Evolutionary conservation across 2,329 filamentous ascomycete species (phyloP), one percentile per base, ranked within the genome.

Genomic region (Alternaria ventricosa): DNA sequence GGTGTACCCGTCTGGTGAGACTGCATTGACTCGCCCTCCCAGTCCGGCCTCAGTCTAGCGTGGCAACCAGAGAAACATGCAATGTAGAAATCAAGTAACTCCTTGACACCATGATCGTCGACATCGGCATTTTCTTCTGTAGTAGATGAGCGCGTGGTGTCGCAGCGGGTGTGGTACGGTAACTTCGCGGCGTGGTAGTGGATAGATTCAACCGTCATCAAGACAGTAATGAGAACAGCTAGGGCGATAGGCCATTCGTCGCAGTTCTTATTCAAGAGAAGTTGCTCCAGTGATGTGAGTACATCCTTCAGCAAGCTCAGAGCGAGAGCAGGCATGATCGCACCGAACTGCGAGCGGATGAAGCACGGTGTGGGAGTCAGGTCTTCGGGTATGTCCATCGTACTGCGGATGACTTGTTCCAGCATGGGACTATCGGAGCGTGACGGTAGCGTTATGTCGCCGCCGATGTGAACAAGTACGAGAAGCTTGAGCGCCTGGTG

Each of bases 151-250:
- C 33, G 41, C 0, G 45, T 6, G 2, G 33, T 4, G 20, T 63
- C 63, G 60, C 68, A 68, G 3, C 53, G 50, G 51, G 68, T 57
- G 57, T 81, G 79, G 49, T 80, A 81, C 0, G 77, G 73, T 0
- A 74, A 55, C 51, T 79, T 80, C 0, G 77, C 75, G 0, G 75
- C 73, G 30, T 81, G 78, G 65, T 80, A 81, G 22, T 81, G 78
- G 15, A 79, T 73, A 8, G 73, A 78, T 51, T 81, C 79, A 15
- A 81, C 67, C 1, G 73, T 75, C 78, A 81, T 80, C 13, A 80
- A 67, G 4, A 81, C 55, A 22, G 73, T 70, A 36, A 75, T 72
- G 25, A 80, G 66, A 4, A 76, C 68, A 2, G 77, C 77, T 4
- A 81, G 64, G 2, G 76, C 71, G 25, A 75, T 18, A 9, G 78